Base-by-base conservation (phyloP, 202 grass and related monocot species). In the Panicum hallii region DNA sequence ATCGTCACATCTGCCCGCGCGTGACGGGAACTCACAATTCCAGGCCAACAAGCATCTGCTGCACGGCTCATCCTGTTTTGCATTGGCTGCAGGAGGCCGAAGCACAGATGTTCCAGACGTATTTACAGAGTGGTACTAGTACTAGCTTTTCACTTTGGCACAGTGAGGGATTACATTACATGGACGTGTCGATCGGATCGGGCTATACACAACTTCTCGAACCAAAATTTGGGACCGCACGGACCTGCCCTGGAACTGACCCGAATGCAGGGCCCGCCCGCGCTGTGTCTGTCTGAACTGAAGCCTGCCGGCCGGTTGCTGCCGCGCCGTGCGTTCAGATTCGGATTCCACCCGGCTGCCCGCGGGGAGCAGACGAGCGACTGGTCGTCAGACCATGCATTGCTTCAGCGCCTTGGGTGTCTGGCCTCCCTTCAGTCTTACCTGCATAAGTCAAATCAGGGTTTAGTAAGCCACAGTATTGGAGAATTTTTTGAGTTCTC, bases 341-440 rank as follows among this genome's bases (percentile, higher is more conserved):
- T 80, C 74, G 49, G 69, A 10, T 71, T 79, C 48, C 56, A 55
- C 52, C 83, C 70, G 17, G n/a, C 6, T 20, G n/a, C 0, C 6
- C 15, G n/a, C 0, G 15, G 26, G 46, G 47, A 6, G 30, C 38
- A 34, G 54, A 49, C 1, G 54, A 44, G 48, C 17, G 32, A 32
- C 32, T 32, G 32, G 70, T 23, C 56, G 56, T 90, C 89, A 91
- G 45, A 91, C 85, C 3, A 68, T 65, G 77, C 56, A 81, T 75
- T 91, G 84, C 77, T 82, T 89, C 73, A 84, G 55, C 11, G 84
- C 79, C 76, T 91, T 91, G 41, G 89, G 89, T 1, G 87, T 89
- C 22, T 91, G 87, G 14, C 81, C 81, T 61, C 89, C 84, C 79
- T 94, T 94, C 22, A 91, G 63, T 55, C 90, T 94, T 16, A 94